Percentiles rank a stretch among this genome's conserved stretches.
Conservation (phyloP, 2,329 filamentous ascomycete species). For the Hypoxylon sp. region DNA sequence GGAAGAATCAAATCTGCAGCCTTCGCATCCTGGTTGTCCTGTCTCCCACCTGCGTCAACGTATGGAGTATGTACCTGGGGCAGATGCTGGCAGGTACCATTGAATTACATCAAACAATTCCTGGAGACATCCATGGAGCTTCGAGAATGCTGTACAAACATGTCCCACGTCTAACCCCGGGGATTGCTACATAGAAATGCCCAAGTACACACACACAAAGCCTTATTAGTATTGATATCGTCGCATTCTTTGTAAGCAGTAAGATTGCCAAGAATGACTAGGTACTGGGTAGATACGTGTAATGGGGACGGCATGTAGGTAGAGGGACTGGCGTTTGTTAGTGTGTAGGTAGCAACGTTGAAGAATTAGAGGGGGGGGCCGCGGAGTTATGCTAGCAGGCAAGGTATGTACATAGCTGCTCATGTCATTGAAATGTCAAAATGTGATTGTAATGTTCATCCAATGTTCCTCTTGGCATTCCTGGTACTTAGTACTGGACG, state of each 20-base stretch:
- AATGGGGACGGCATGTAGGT: not conserved
- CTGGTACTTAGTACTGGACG: slow-evolving; percentile 11
- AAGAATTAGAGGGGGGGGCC: slow-evolving; percentile 1
- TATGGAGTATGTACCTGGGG: slow-evolving; percentile 8
- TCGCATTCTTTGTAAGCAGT: not conserved
- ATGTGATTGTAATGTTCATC: slow-evolving; percentile 4
- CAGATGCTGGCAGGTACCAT: slow-evolving; percentile 1
- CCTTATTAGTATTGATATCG: not conserved
- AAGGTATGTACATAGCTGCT: too few species aligned
- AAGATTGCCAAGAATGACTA: not conserved
- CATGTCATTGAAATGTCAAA: slow-evolving; percentile 9
- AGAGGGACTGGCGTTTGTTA: not conserved
- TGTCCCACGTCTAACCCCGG: not conserved
- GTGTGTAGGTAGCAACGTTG: not conserved
- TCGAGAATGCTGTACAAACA: not conserved
- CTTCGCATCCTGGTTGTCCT: slow-evolving; percentile 24
- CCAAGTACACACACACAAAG: not conserved
- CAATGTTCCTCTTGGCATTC: slow-evolving; percentile 4
- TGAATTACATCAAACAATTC: slow-evolving; percentile 2
- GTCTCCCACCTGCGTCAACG: not conserved
- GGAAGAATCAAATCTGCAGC: slow-evolving; percentile 26
- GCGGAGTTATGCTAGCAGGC: slow-evolving; percentile 19
- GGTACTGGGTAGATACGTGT: too few species aligned
- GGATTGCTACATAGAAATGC: not conserved
- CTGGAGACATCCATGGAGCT: not conserved